Evolutionary conservation across 345 rosid genomes (phyloP).

Genomic region (Ricinus communis): DNA sequence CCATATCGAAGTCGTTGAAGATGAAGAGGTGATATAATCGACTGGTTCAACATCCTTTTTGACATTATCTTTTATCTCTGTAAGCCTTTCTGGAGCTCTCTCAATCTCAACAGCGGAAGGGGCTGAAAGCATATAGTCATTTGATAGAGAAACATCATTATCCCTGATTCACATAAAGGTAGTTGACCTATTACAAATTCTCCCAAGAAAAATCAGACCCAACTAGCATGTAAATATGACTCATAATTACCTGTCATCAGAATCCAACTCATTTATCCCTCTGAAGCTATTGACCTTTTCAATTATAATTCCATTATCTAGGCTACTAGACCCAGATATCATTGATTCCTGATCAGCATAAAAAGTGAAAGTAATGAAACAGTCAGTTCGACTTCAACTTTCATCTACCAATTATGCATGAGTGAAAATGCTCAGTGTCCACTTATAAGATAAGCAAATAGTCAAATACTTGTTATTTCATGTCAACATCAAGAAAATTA

Average conservation of each 20-base stretch:
- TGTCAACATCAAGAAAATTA: not conserved
- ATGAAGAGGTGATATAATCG: slow-evolving; percentile 32
- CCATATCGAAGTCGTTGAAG: slow-evolving; percentile 48
- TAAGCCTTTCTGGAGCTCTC: slow-evolving; percentile 22
- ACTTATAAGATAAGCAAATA: not conserved
- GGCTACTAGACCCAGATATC: slow-evolving; percentile 54
- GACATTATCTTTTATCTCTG: slow-evolving; percentile 31
- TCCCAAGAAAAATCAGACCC: slow-evolving; percentile 15
- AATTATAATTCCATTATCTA: slow-evolving; percentile 51
- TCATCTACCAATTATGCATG: not conserved
- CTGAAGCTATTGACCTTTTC: slow-evolving; percentile 44
- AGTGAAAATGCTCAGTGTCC: not conserved
- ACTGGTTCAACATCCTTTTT: slow-evolving; percentile 33
- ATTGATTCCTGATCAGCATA: slow-evolving; percentile 47
- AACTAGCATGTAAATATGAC: slow-evolving; percentile 10
- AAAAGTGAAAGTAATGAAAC: not conserved
- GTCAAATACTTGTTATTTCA: not conserved
- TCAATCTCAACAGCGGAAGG: slow-evolving; percentile 41
- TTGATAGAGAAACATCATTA: slow-evolving; percentile 33
- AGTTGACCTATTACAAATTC: slow-evolving; percentile 18
- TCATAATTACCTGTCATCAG: slow-evolving; percentile 51
- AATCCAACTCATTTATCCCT: slow-evolving; percentile 33
- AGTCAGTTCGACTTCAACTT: not conserved
- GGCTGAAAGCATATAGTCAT: slow-evolving; percentile 38
- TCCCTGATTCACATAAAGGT: slow-evolving; percentile 47